Evolutionary conservation across 2,329 filamentous ascomycete genomes (phyloP), one percentile per base, ranked within the genome.

Genomic region (Phyllosticta citriasiana): DNA sequence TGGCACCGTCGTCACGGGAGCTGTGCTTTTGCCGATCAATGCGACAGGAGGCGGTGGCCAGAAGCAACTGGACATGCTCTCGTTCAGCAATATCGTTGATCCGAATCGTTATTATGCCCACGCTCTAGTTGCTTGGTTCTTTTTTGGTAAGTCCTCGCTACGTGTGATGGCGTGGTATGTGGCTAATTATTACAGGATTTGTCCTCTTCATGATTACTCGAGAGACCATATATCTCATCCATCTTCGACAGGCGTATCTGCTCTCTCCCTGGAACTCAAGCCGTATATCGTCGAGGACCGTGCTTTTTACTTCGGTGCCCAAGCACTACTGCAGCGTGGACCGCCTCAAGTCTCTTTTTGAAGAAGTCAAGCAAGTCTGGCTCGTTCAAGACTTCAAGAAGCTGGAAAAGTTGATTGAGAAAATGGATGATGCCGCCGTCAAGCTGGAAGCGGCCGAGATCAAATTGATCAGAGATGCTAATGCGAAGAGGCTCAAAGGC

Each of bases 401-500:
- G 53, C 69, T 80, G 9, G 71, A 76, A 5, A 67, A 76, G 3
- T 63, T 79, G n/a, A 71, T 79, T 3, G 72, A 75, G 27, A 70
- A 79, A 60, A 72, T 77, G 24, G 74, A 78, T 62, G 72, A 74
- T 26, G 73, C 73, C 26, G 76, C 74, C 1, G 62, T 73, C 58
- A 75, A 75, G 60, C 68, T 80, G 14, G 78, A 80, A 63, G 68
- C 68, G 24, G 77, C 72, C 9, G 75, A 80, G 64, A 72, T 78
- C 51, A 74, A 78, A 64, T 68, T 79, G 24, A 71, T 75, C 30
- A 71, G 69, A 24, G 70, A 71, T 33, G 73, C 89, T 62, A 93
- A 93, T 74, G 79, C 79, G 60, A 83, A 83, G 19, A 86, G 89
- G 57, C 74, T 84, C 63, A 91, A 91, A 77, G 78, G 77, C n/a